phyloP scores from a whole-genome alignment of 2,329 filamentous ascomycete genomes.

The Tolypocladium endophyticum region DNA sequence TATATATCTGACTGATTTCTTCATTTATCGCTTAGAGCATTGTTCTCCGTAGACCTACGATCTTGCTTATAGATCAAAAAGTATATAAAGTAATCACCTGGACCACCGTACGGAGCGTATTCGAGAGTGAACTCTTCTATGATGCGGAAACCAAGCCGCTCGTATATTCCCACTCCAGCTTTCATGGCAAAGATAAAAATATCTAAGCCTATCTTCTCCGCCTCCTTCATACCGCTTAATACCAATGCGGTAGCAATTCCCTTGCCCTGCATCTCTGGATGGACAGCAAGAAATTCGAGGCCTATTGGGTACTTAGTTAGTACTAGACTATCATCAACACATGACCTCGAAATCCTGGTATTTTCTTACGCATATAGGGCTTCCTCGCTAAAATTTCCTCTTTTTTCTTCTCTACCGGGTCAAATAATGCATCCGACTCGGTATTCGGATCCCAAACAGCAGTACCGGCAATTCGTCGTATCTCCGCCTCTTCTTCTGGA shows the following conservation, averaged over 20 bases:
- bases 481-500: background rate
- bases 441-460: background rate
- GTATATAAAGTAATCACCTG: background rate
- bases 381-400: background rate
- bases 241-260: background rate
- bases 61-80: background rate
- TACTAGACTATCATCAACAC: background rate
- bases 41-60: background rate
- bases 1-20: background rate
- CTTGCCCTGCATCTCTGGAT: background rate
- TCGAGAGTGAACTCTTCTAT: background rate
- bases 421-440: background rate
- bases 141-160: background rate
- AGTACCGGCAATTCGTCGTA: background rate
- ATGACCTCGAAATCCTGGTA: background rate
- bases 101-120: background rate
- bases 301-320: background rate
- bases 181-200: background rate
- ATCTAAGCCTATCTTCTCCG: background rate
- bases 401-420: background rate
- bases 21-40: background rate
- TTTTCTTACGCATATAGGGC: background rate
- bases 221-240: background rate
- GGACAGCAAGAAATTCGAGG: background rate
- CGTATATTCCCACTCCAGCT: background rate